Evolutionary conservation across 2,329 filamentous ascomycete genomes (phyloP), one percentile per base, ranked within the genome.

Genomic region (Acarospora socialis): DNA sequence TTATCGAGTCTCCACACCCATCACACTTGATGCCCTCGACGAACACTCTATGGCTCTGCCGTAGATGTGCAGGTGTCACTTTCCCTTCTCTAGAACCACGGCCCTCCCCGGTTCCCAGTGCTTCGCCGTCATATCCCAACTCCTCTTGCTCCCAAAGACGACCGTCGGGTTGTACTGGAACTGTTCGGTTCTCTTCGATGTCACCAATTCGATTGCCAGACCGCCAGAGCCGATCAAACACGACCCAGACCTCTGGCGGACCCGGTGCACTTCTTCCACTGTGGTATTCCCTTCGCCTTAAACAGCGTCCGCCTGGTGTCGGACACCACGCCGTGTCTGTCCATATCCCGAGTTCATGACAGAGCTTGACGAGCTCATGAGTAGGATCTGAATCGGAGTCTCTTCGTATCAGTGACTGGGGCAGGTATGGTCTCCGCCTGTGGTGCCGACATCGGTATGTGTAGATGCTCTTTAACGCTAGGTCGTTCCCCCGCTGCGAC

Each of bases 371-470:
- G 21, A 72, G 56, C 43, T 73, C 67, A 48, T 73, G 68, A 3
- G 68, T 72, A 4, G 68, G 68, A 43, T 71, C 67, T 10, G 67
- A 68, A 44, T 73, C 68, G 16, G 68, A 71, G 47, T 73, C 68
- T 43, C 66, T 58, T 31, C 68, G 60, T 23, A 60, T 48, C 22
- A 72, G 54, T 5, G 66, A 70, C 10, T 61, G 61, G 3, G 68
- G 63, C 3, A 73, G 58, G 46, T 73, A 73, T 7, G 70, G 69
- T 27, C 70, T 57, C 39, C 70, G 60, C 41, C 70, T 61, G 45
- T 73, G 69, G 45, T 73, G 70, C n/a, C 70, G 65, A 43, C 69
- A 73, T 35, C 70, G 64, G 47, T 73, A 74, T 2, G 68, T 66
- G 44, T 73, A 73, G 6, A 74, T 55, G 47, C 66, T 71, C 50